Conservation (phyloP, 345 rosid species). For the Sonneratia alba region DNA sequence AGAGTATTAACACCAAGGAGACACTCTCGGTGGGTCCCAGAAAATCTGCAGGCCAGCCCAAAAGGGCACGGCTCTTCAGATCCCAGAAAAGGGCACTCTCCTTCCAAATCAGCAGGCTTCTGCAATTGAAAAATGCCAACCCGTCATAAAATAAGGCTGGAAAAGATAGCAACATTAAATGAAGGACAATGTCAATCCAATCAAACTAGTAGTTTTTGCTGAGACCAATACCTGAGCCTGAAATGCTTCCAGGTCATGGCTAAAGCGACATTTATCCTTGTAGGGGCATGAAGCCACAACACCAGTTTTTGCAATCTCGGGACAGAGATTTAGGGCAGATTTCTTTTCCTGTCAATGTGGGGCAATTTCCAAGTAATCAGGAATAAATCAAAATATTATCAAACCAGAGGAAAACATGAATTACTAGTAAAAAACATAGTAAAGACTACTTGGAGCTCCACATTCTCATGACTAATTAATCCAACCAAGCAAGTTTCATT, state of each 20-base stretch:
- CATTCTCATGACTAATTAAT: not conserved
- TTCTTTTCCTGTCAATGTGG: conserved; percentile 38
- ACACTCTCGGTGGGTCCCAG: conserved; percentile 43
- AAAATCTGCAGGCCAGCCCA: conserved; percentile 81
- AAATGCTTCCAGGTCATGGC: conserved; percentile 72
- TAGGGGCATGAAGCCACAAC: conserved; percentile 55
- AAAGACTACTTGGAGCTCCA: not conserved
- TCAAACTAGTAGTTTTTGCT: not conserved
- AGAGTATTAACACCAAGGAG: conserved; percentile 8
- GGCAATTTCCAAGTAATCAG: not conserved
- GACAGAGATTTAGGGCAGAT: conserved; percentile 51
- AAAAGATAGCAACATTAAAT: not conserved
- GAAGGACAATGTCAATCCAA: not conserved
- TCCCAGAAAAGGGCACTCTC: conserved; percentile 66
- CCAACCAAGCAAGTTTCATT: not conserved
- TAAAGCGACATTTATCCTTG: conserved; percentile 61
- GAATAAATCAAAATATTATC: not conserved
- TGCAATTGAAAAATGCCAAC: conserved; percentile 22
- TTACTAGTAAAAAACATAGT: not conserved
- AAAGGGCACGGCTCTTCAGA: conserved; percentile 49
- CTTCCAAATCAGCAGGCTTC: conserved; percentile 89
- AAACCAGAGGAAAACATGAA: not conserved
- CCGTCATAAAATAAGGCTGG: not conserved
- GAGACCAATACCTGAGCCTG: conserved; percentile 50
- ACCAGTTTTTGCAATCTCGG: conserved; percentile 59